phyloP scores from a whole-genome alignment of 306 rosid species.

The Pyrus betulifolia region DNA sequence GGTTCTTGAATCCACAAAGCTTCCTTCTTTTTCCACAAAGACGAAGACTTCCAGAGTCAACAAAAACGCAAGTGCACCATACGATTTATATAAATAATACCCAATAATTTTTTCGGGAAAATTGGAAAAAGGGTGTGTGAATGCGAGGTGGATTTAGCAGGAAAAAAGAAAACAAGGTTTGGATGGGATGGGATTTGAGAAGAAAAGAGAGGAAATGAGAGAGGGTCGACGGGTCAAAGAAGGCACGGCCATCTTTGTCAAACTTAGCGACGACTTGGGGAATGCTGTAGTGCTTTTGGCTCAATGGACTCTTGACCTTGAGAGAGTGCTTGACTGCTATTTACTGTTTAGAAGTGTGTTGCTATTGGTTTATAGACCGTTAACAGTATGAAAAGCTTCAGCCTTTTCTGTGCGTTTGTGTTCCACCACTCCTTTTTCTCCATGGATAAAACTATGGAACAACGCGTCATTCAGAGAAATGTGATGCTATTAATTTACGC shows the following conservation, averaged over 20 bases:
- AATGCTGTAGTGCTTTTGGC: neutral
- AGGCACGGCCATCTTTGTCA: constrained; percentile 30
- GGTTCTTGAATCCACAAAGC: constrained; percentile 10
- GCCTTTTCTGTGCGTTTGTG: neutral
- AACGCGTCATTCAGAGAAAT: too few species aligned
- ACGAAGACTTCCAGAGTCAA: constrained; percentile 10
- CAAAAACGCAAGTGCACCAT: neutral
- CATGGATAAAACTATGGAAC: neutral
- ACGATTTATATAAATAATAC: neutral
- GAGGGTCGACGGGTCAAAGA: constrained; percentile 21
- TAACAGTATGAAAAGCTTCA: neutral
- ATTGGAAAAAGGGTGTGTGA: constrained; percentile 19
- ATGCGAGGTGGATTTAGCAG: neutral
- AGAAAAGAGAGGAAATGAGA: neutral
- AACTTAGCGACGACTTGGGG: constrained; percentile 32
- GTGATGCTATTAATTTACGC: too few species aligned
- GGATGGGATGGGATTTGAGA: neutral
- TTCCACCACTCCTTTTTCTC: neutral
- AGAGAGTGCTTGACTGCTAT: constrained; percentile 9
- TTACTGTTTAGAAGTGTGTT: neutral
- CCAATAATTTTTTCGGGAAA: neutral
- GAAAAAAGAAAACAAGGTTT: neutral
- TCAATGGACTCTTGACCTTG: neutral
- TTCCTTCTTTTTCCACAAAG: neutral
- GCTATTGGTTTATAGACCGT: neutral